These are phyloP conservation scores for Crepidotus variabilis DNA, from an alignment of 768 basidiomycete species.

Conservation along the genomic window DNA sequence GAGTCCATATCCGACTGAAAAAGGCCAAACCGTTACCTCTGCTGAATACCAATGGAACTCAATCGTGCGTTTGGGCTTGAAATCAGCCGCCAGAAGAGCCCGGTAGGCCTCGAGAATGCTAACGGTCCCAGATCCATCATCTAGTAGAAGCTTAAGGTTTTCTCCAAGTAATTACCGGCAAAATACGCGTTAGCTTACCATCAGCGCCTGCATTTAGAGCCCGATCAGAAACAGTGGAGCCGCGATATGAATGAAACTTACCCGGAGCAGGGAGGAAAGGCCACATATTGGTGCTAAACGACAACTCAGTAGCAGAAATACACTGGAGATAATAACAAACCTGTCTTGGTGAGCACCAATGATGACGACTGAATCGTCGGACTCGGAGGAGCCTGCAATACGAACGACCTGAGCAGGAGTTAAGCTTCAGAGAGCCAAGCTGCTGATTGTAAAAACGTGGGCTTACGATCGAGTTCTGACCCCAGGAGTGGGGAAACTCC, in stretches of 20 bases:
- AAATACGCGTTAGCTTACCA: conserved; percentile 28
- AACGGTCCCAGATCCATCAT: conserved; percentile 76
- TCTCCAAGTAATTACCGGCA: conserved; percentile 8
- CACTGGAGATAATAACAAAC: conserved; percentile 25
- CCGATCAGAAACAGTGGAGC: conserved; percentile 14
- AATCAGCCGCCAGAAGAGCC: conserved; percentile 63
- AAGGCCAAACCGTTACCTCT: conserved; percentile 42
- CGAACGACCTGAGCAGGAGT: conserved; percentile 55
- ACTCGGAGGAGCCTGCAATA: conserved; percentile 67
- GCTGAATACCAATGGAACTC: conserved; percentile 88
- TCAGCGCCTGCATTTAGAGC: conserved; percentile 38
- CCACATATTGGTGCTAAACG: conserved; percentile 65
- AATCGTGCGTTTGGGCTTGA: conserved; percentile 59
- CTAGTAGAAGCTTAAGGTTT: conserved; percentile 32
- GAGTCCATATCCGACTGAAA: conserved; percentile 5
- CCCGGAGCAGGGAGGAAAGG: conserved; percentile 78
- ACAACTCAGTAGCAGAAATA: neutral
- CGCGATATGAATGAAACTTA: conserved; percentile 24
- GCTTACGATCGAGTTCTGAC: conserved; percentile 75
- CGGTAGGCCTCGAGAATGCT: conserved; percentile 79
- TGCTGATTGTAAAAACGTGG: neutral
- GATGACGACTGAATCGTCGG: conserved; percentile 61
- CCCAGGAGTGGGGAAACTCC: conserved; percentile 81
- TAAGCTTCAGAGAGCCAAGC: conserved; percentile 4
- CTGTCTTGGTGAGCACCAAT: conserved; percentile 85